phyloP scores from a whole-genome alignment of 1,284 basidiomycete species.

The Cutaneotrichosporon mucoides region DNA sequence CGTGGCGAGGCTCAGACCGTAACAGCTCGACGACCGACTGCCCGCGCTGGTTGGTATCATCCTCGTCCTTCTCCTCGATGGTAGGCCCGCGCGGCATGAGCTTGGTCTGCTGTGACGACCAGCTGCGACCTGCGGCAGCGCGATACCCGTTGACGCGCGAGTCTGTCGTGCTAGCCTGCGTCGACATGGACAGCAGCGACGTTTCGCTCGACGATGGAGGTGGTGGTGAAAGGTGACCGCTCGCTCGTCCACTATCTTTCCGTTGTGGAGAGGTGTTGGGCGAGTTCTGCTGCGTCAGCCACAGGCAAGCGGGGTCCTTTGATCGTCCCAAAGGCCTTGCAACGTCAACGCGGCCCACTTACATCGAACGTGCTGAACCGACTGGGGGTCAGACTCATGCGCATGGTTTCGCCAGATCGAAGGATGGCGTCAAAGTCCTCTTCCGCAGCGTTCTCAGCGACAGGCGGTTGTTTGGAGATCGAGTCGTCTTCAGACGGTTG shows the following conservation, averaged over 20 bases:
- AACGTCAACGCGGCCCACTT: slow-evolving; percentile 25
- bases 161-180: slow-evolving; percentile 7
- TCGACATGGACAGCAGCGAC: slow-evolving; percentile 13
- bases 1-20: not conserved
- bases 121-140: slow-evolving; percentile 11
- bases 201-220: slow-evolving; percentile 16
- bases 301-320: not conserved
- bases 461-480: not conserved
- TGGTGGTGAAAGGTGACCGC: slow-evolving; percentile 5
- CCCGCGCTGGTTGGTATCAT: slow-evolving; percentile 5
- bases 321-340: not conserved
- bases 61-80: slow-evolving; percentile 38
- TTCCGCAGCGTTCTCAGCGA: slow-evolving; percentile 23
- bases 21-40: slow-evolving; percentile 11
- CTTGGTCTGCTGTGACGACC: slow-evolving; percentile 9
- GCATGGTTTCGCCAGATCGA: slow-evolving; percentile 81
- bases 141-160: slow-evolving; percentile 11
- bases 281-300: slow-evolving; percentile 5
- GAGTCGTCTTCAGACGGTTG: slow-evolving; percentile 1
- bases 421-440: slow-evolving; percentile 86
- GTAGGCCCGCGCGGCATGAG: slow-evolving; percentile 27
- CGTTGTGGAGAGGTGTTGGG: slow-evolving; percentile 7
- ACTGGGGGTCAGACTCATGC: slow-evolving; percentile 90
- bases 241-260: not conserved
- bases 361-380: slow-evolving; percentile 86